These are phyloP conservation scores for Dichomitus squalens DNA, from an alignment of 1,284 basidiomycete genomes.

Conservation along the genomic window DNA sequence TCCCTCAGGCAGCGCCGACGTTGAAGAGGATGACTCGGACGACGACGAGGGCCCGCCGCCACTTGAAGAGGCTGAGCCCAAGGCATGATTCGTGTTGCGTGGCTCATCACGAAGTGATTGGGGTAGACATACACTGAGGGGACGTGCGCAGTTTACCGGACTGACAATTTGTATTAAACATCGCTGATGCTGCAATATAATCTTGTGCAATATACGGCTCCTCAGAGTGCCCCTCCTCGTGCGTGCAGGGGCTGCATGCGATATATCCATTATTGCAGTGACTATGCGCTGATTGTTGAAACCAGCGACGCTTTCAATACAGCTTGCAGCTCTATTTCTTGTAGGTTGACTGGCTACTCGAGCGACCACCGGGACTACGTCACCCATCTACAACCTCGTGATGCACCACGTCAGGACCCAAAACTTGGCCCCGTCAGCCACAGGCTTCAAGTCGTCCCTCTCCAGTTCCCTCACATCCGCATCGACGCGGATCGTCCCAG, in stretches of 20 bases:
- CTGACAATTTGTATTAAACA: conserved; percentile 20
- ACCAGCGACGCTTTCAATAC: background rate
- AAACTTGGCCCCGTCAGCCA: conserved; percentile 11
- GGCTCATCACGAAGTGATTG: background rate
- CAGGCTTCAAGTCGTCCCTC: conserved; percentile 4
- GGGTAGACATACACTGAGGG: background rate
- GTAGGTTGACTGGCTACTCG: background rate
- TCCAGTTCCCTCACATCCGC: conserved; percentile 21
- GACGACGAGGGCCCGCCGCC: conserved; percentile 77
- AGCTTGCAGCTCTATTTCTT: background rate
- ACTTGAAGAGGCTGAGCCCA: conserved; percentile 63
- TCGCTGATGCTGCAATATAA: conserved; percentile 21
- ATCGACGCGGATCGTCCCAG: conserved; percentile 39
- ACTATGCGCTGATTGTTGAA: background rate
- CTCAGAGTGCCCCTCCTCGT: background rate
- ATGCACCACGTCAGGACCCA: conserved; percentile 16
- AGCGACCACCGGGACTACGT: background rate
- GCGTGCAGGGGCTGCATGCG: background rate
- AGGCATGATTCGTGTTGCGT: conserved; percentile 21
- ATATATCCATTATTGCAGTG: too few relatives aligned
- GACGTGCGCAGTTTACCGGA: conserved; percentile 21
- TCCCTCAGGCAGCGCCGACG: conserved; percentile 37
- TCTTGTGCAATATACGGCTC: conserved; percentile 10
- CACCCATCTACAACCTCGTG: conserved; percentile 6
- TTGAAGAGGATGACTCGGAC: conserved; percentile 52